phyloP scores from a whole-genome alignment of 2,329 filamentous ascomycete genomes.

The Pyrenochaeta sp. region DNA sequence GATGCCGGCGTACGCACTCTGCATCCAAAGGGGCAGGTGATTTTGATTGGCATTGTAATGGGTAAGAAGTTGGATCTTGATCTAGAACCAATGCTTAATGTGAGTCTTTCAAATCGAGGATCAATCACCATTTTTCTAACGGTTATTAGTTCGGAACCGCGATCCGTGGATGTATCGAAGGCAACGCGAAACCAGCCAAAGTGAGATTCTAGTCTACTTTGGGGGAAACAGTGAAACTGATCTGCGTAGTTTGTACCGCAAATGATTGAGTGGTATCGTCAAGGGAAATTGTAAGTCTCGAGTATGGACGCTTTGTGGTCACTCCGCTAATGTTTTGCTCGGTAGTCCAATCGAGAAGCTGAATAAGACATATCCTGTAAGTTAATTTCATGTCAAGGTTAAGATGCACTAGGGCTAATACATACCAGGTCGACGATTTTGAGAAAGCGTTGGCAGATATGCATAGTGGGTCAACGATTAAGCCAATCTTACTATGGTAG shows the following conservation, averaged over 20 bases:
- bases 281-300: slow-evolving; percentile 54
- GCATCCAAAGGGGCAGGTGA: slow-evolving; percentile 56
- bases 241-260: slow-evolving; percentile 53
- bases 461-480: slow-evolving; percentile 50
- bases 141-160: slow-evolving; percentile 50
- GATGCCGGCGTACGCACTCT: slow-evolving; percentile 54
- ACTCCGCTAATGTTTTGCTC: background rate
- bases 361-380: slow-evolving; percentile 51
- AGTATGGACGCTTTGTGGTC: background rate
- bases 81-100: slow-evolving; percentile 55
- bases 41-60: slow-evolving; percentile 60
- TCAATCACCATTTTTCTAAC: background rate
- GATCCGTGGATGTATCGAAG: slow-evolving; percentile 59
- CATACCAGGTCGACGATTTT: slow-evolving; percentile 48
- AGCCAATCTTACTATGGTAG: slow-evolving; percentile 53
- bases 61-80: slow-evolving; percentile 54
- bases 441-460: slow-evolving; percentile 53
- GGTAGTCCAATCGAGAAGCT: slow-evolving; percentile 53
- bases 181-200: slow-evolving; percentile 51
- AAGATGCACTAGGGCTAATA: slow-evolving; percentile 1
- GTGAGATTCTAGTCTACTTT: too few relatives aligned
- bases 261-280: slow-evolving; percentile 58
- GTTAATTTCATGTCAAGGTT: background rate
- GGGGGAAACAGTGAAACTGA: too few relatives aligned
- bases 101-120: slow-evolving; percentile 4